Evolutionary conservation across 1,284 basidiomycete species (phyloP).

Genomic region (Trichosporon sp.): DNA sequence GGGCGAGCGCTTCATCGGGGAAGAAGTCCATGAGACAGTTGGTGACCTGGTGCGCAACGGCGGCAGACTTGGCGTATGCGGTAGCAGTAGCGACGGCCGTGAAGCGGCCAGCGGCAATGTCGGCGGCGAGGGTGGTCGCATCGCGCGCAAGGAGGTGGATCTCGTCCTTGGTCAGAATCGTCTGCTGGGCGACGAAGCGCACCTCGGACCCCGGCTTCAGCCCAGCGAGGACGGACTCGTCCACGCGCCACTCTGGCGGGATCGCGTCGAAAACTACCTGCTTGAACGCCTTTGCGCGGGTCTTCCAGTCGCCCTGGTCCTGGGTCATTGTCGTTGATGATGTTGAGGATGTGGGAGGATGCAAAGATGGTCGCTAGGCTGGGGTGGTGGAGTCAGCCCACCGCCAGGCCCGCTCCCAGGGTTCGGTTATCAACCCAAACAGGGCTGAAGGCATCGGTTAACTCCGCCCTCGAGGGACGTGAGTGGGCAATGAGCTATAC

Average conservation of each 20-base stretch:
- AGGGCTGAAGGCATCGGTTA: not conserved
- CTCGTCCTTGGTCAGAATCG: constrained; percentile 36
- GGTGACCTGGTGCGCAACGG: constrained; percentile 55
- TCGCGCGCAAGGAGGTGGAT: constrained; percentile 43
- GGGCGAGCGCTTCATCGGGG: constrained; percentile 63
- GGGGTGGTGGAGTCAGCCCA: too few species aligned
- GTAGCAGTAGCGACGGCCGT: constrained; percentile 40
- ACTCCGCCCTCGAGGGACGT: not conserved
- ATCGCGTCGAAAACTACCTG: constrained; percentile 23
- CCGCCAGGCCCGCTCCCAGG: too few species aligned
- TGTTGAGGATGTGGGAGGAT: not conserved
- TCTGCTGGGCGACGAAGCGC: constrained; percentile 27
- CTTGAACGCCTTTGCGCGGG: constrained; percentile 27
- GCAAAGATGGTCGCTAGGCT: too few species aligned
- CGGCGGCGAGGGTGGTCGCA: constrained; percentile 47
- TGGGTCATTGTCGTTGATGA: not conserved
- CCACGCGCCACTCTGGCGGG: constrained; percentile 30
- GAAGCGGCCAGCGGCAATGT: constrained; percentile 41
- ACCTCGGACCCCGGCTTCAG: constrained; percentile 21
- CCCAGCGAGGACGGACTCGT: not conserved
- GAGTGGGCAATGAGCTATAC: not conserved
- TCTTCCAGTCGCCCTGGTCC: constrained; percentile 32
- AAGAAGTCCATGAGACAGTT: constrained; percentile 73
- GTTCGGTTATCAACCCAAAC: constrained; percentile 1
- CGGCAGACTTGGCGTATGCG: constrained; percentile 40